Conservation (phyloP, 1,284 basidiomycete species). For the Apiotrichum montevideense region DNA sequence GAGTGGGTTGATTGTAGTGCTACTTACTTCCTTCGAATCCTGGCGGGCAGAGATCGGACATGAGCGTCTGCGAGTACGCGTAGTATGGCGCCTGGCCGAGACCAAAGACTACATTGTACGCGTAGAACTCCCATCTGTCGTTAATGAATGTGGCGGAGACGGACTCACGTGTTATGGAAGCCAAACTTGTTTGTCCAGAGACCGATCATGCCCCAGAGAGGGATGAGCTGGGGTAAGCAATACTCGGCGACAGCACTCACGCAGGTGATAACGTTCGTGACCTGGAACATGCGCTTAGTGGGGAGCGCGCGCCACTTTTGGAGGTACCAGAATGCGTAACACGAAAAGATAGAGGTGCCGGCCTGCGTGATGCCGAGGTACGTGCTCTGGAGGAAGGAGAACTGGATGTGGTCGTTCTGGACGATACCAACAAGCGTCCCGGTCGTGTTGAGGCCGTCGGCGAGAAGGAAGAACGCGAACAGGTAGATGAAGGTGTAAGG, state of each 20-base stretch:
- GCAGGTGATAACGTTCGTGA: constrained; percentile 67
- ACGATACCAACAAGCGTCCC: constrained; percentile 23
- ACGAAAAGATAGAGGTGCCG: constrained; percentile 56
- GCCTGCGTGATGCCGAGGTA: constrained; percentile 69
- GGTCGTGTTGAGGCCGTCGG: constrained; percentile 24
- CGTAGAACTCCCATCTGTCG: constrained; percentile 7
- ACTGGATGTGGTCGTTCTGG: constrained; percentile 68
- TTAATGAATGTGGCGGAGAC: constrained; percentile 37
- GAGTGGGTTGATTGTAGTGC: too few species aligned
- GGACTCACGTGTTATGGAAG: constrained; percentile 65
- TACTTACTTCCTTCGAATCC: constrained; percentile 65
- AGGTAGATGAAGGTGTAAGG: constrained; percentile 67
- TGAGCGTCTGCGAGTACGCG: constrained; percentile 53
- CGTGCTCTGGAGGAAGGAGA: constrained; percentile 68
- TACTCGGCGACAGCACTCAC: background rate
- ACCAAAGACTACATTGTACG: constrained; percentile 58
- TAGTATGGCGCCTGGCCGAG: constrained; percentile 80
- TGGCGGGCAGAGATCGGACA: constrained; percentile 66
- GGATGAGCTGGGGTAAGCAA: constrained; percentile 48
- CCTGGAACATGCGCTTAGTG: constrained; percentile 52
- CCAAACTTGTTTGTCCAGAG: constrained; percentile 69
- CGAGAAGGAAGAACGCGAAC: constrained; percentile 64
- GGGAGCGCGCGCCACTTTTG: constrained; percentile 66
- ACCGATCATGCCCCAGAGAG: constrained; percentile 79
- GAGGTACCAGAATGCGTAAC: constrained; percentile 68